Evolutionary conservation across 768 basidiomycete genomes (phyloP).

Genomic region (Termitomyces sp.): DNA sequence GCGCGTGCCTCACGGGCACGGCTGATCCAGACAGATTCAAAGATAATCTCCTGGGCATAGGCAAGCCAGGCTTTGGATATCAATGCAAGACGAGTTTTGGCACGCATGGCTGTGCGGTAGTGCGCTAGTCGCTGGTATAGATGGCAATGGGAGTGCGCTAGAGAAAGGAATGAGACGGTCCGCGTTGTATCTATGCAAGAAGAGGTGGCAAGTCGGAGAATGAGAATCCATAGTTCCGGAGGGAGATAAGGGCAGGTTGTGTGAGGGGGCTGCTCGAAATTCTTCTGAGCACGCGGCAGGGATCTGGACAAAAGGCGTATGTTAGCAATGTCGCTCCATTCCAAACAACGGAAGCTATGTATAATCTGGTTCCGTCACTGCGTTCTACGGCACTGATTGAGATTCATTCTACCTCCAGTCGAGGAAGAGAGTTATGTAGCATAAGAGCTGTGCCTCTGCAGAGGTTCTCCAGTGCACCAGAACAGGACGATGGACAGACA

Average conservation of each 20-base stretch:
- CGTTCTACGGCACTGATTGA: not conserved
- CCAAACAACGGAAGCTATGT: not conserved
- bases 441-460: not conserved
- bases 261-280: not conserved
- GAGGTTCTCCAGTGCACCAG: not conserved
- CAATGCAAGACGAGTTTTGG: constrained; percentile 44
- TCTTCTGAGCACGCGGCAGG: not conserved
- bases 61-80: constrained; percentile 54
- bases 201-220: constrained; percentile 53
- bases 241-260: constrained; percentile 40
- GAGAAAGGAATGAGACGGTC: constrained; percentile 55
- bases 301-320: not conserved
- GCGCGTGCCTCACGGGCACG: constrained; percentile 44
- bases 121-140: constrained; percentile 29
- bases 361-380: not conserved
- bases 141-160: constrained; percentile 30
- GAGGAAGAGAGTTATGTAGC: too few relatives aligned
- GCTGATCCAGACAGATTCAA: constrained; percentile 68
- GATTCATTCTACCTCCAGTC: not conserved
- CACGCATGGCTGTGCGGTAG: constrained; percentile 42
- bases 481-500: not conserved
- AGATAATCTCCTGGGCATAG: constrained; percentile 50
- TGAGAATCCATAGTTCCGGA: constrained; percentile 59
- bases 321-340: not conserved
- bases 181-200: constrained; percentile 36